Conservation (phyloP, 352 stramenopile genomes). For the Globisporangium splendens region DNA sequence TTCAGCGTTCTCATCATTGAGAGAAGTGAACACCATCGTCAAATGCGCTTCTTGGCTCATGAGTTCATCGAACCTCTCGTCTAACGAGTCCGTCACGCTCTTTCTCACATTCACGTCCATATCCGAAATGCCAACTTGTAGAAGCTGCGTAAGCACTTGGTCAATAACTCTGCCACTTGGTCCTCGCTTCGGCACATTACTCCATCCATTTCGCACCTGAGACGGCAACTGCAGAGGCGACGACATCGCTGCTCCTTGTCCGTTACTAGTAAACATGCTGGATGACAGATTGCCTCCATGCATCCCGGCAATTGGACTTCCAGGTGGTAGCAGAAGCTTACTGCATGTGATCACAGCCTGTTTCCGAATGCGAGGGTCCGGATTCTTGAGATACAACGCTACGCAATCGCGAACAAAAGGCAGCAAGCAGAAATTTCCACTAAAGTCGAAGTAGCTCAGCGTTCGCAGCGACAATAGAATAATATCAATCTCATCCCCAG, state of each 20-base stretch:
- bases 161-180: conserved; percentile 91
- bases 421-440: conserved; percentile 91
- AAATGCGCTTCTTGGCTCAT: conserved; percentile 93
- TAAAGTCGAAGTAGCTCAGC: conserved; percentile 92
- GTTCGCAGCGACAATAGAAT: conserved; percentile 92
- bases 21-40: conserved; percentile 91
- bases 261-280: conserved; percentile 5
- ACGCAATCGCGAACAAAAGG: conserved; percentile 95
- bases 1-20: conserved; percentile 90
- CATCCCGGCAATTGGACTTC: conserved; percentile 20
- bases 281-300: conserved; percentile 14
- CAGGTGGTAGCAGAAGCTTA: conserved; percentile 64
- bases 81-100: conserved; percentile 92
- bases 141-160: conserved; percentile 89
- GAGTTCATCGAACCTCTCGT: conserved; percentile 91
- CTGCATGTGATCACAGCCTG: conserved; percentile 86
- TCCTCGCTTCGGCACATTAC: conserved; percentile 69
- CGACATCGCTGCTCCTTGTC: neutral
- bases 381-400: conserved; percentile 89
- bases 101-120: conserved; percentile 86
- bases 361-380: conserved; percentile 86
- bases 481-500: conserved; percentile 61
- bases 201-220: conserved; percentile 30
- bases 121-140: conserved; percentile 93
- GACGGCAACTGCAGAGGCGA: conserved; percentile 4